Percentiles rank a stretch among this genome's conserved stretches.
These are phyloP conservation scores for Neofusicoccum parvum DNA, from an alignment of 2,329 filamentous ascomycete genomes.

Conservation along the genomic window DNA sequence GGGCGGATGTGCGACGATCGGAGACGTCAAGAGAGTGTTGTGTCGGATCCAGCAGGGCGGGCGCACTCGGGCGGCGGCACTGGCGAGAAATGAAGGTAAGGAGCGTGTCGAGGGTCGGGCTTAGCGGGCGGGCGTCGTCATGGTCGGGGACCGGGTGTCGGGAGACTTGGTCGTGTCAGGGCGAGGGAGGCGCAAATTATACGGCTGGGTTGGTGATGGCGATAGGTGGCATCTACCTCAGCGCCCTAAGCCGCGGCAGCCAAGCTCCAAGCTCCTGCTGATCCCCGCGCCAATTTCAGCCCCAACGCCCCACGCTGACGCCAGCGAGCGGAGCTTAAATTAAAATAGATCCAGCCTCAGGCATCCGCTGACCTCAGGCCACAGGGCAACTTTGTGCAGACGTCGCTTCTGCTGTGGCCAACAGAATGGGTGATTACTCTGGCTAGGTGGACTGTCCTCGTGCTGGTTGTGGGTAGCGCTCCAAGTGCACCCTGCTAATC, in stretches of 20 bases:
- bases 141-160: not conserved
- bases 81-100: not conserved
- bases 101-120: not conserved
- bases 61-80: not conserved
- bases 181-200: not conserved
- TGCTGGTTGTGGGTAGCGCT: not conserved
- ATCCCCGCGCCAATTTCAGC: constrained; percentile 11
- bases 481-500: not conserved
- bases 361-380: not conserved
- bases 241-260: not conserved
- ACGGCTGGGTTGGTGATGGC: not conserved
- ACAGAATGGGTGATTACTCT: not conserved
- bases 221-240: not conserved
- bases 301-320: constrained; percentile 8
- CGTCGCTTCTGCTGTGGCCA: not conserved
- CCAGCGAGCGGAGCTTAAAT: not conserved
- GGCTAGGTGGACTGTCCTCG: too few species aligned
- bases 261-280: not conserved
- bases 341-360: constrained; percentile 15
- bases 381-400: not conserved
- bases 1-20: constrained; percentile 3
- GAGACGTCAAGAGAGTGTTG: not conserved
- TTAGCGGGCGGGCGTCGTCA: constrained; percentile 16
- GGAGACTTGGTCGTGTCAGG: too few species aligned
- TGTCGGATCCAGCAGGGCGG: not conserved